Evolutionary conservation across 2,329 filamentous ascomycete species (phyloP), one percentile per base, ranked within the genome.

Genomic region (Neopestalotiopsis sp.): DNA sequence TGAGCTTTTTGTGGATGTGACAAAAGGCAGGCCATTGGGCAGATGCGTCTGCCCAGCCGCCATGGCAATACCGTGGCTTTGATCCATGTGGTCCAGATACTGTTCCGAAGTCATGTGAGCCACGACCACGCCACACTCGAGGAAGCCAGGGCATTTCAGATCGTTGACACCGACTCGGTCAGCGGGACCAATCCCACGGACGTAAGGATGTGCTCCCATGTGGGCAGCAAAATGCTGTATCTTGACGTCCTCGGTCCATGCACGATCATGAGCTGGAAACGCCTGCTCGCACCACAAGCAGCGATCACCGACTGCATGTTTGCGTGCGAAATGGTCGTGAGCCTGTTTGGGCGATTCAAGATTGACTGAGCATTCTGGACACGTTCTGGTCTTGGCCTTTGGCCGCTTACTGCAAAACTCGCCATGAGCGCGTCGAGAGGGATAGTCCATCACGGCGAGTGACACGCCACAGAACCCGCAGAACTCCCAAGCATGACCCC

Each of bases 241-340:
- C 58, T 66, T 66, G 57, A 38, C 58, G 4, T 42, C 57, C 14
- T 52, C 52, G 5, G 56, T 28, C 63, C 58, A 69, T 30, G 13
- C 13, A 17, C 4, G 42, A 20, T 40, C 10, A n/a, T 61, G 38
- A 6, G 30, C 17, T 30, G 40, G 61, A 38, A 64, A 66, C 7
- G 30, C 9, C 28, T 61, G 14, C 57, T 63, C 58, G 56, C 67
- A 69, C 67, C 67, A 69, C 6, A 52, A 57, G 49, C 67, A 69
- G 14, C 13, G n/a, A 4, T 12, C 7, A 5, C 14, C 17, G n/a
- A 7, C 10, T 10, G 14, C 56, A 32, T 68, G 61, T 3, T 13
- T 24, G 24, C 32, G 17, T 52, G 59, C 40, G 12, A 68, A 49
- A 30, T 66, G 63, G 10, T 20, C 40, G 17, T 57, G 45, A 2